Evolutionary conservation across 345 rosid species (phyloP).

Genomic region (Camelina hispida): DNA sequence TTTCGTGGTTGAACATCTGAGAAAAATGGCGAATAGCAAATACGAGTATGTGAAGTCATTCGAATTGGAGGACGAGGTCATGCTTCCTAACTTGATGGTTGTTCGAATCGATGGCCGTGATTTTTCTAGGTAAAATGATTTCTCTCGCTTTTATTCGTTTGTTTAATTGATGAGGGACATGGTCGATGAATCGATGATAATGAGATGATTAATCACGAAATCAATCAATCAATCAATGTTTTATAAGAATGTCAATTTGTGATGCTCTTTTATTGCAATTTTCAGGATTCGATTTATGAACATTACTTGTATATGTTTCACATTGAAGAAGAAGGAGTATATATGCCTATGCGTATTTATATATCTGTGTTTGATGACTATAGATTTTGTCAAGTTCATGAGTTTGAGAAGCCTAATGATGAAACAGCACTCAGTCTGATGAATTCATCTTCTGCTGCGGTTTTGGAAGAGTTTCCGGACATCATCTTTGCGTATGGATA

Average conservation of each 20-base stretch:
- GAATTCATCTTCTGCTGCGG: conserved; percentile 70
- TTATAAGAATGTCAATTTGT: conserved; percentile 11
- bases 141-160: neutral
- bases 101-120: conserved; percentile 64
- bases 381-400: conserved; percentile 72
- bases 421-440: conserved; percentile 66
- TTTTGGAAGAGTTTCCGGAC: conserved; percentile 76
- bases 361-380: neutral
- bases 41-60: conserved; percentile 88
- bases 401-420: conserved; percentile 82
- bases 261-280: neutral
- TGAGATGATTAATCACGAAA: neutral
- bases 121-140: conserved; percentile 53
- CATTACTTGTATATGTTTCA: too few species aligned
- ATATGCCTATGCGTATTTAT: neutral
- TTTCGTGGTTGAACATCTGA: neutral
- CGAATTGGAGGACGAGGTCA: conserved; percentile 70
- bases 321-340: neutral
- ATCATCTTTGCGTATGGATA: conserved; percentile 80
- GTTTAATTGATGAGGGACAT: neutral
- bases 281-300: neutral
- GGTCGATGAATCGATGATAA: conserved; percentile 2
- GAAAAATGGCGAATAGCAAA: conserved; percentile 85
- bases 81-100: conserved; percentile 69
- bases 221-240: neutral